Evolutionary conservation across 306 rosid species (phyloP).

Genomic region (Benincasa hispida): DNA sequence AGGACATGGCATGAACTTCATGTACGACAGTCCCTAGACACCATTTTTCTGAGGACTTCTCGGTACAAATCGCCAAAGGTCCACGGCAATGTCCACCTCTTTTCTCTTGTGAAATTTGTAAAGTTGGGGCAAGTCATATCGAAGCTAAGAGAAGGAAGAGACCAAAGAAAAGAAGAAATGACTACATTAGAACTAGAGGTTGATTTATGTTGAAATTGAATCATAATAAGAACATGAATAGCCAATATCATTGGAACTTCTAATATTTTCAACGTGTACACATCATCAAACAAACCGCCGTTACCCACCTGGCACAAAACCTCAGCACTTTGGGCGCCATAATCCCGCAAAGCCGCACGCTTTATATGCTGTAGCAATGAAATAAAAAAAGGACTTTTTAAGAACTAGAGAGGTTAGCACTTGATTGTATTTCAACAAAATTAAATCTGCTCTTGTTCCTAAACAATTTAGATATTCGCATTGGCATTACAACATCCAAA

Average conservation of each 20-base stretch:
- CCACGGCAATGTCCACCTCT: constrained; percentile 76
- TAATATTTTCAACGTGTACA: background rate
- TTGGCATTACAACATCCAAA: background rate
- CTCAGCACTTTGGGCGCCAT: constrained; percentile 73
- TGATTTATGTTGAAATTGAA: background rate
- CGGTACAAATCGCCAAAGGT: constrained; percentile 88
- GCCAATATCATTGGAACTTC: background rate
- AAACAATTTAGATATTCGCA: background rate
- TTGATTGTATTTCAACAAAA: background rate
- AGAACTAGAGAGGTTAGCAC: background rate
- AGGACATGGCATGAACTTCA: background rate
- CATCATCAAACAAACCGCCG: background rate
- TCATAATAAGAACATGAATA: background rate
- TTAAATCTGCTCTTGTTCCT: background rate
- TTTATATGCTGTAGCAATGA: constrained; percentile 64
- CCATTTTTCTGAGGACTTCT: constrained; percentile 2
- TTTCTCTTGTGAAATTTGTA: constrained; percentile 91
- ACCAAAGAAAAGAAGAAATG: constrained; percentile 7
- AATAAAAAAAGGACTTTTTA: background rate
- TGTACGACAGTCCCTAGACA: too few species aligned
- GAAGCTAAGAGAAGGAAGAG: constrained; percentile 48
- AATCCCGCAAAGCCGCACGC: constrained; percentile 54
- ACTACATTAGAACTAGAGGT: background rate
- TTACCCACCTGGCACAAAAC: constrained; percentile 67
- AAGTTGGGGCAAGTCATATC: constrained; percentile 50